Evolutionary conservation across 2,329 filamentous ascomycete genomes (phyloP), one percentile per base, ranked within the genome.

Genomic region (Blastomyces emzantsi): DNA sequence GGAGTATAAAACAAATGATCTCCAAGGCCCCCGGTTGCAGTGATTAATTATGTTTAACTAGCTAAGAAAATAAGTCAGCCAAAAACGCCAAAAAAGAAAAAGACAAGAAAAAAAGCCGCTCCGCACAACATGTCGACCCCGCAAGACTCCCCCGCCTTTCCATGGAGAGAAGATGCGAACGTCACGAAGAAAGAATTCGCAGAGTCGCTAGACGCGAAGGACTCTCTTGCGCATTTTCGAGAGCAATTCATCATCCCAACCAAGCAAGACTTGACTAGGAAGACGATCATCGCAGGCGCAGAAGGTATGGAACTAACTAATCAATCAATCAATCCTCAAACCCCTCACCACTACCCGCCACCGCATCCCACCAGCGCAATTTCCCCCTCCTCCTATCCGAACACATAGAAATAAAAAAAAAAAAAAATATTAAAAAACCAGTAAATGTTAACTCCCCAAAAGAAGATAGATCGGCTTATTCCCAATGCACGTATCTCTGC

Each of bases 161-260:
- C 39, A 47, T 60, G 25, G 39, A 33, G 30, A 33, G 28, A 54
- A 11, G 61, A 62, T 36, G 22, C 45, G 17, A 55, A 36, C 22
- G 72, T 73, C 30, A 72, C 75, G 60, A 73, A 67, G 17, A 71
- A 68, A 49, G 73, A 73, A 64, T 77, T 80, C 66, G 79, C 80
- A 36, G 68, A 74, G 62, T 74, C 76, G 33, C 78, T 89, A 6
- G 88, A 90, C 73, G 74, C 77, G 0, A 78, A 84, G 68, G 87
- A 90, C 70, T 75, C 80, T n/a, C 74, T 91, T 49, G 75, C 77
- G 19, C 77, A 80, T 63, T 81, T 90, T 62, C 83, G 90, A 41
- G 77, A 85, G 30, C 83, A 93, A 68, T 96, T 93, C 73, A 82
- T 88, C 58, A 86, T 95, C 56, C 92, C 92, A 0, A 88, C 88